These are phyloP conservation scores for Iris macrosiphon DNA, from an alignment of 106 monocot genomes.

Conservation along the genomic window DNA sequence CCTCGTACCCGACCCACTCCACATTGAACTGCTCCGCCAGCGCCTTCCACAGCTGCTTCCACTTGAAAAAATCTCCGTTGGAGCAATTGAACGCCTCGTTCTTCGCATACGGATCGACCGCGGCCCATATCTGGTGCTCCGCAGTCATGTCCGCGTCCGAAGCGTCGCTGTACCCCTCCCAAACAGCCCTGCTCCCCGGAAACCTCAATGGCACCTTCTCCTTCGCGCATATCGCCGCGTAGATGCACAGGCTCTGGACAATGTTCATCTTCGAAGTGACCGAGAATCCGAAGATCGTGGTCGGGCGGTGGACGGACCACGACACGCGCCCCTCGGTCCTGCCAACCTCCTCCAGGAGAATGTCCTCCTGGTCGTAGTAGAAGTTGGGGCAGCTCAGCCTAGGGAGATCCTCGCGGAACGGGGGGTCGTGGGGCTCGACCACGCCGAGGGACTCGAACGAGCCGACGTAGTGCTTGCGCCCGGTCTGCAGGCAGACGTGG, in stretches of 20 bases:
- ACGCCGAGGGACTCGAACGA: constrained; percentile 34
- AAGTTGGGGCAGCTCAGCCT: constrained; percentile 38
- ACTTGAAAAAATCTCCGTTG: constrained; percentile 49
- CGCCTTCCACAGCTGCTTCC: constrained; percentile 56
- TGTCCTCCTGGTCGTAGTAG: constrained; percentile 54
- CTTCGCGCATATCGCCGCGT: constrained; percentile 27
- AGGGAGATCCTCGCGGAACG: constrained; percentile 43
- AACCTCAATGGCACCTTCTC: constrained; percentile 18
- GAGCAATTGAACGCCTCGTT: constrained; percentile 49
- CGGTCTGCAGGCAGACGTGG: constrained; percentile 70
- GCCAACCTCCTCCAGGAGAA: constrained; percentile 22
- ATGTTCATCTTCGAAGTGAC: constrained; percentile 19
- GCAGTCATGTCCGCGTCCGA: constrained; percentile 52
- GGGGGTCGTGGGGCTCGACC: constrained; percentile 25
- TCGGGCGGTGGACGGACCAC: constrained; percentile 53
- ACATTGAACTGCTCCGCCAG: constrained; percentile 53
- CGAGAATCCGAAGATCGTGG: constrained; percentile 28
- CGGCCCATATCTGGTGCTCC: constrained; percentile 63
- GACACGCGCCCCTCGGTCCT: constrained; percentile 10
- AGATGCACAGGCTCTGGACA: constrained; percentile 22
- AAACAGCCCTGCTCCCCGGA: constrained; percentile 17
- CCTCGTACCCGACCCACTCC: constrained; percentile 32
- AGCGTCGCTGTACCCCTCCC: constrained; percentile 38
- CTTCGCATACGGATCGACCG: constrained; percentile 53
- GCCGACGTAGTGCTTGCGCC: constrained; percentile 65